phyloP scores from a whole-genome alignment of 192 early-diverging fungal species.

The Coemansia sp. region DNA sequence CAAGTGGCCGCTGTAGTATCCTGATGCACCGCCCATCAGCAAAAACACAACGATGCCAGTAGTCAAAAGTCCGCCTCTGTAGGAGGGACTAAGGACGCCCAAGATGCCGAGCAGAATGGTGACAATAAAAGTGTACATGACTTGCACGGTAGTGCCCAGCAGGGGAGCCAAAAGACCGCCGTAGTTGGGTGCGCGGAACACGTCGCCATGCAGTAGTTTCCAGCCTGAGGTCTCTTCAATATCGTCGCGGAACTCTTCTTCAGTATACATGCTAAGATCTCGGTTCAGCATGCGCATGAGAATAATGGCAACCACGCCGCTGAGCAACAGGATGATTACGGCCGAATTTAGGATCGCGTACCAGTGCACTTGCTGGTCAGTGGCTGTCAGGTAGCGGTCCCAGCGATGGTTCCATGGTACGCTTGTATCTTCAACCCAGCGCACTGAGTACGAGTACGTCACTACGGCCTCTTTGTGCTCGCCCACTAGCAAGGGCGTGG shows the following conservation, averaged over 20 bases:
- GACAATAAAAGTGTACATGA: slow-evolving; percentile 60
- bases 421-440: slow-evolving; percentile 63
- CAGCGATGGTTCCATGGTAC: slow-evolving; percentile 64
- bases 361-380: slow-evolving; percentile 64
- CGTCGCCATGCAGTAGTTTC: slow-evolving; percentile 79
- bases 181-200: slow-evolving; percentile 69
- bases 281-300: slow-evolving; percentile 68
- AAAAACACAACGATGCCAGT: slow-evolving; percentile 61
- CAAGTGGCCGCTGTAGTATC: slow-evolving; percentile 73
- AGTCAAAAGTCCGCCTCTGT: slow-evolving; percentile 65
- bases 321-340: slow-evolving; percentile 66
- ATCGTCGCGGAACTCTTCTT: slow-evolving; percentile 59
- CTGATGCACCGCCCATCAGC: slow-evolving; percentile 59
- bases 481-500: slow-evolving; percentile 27
- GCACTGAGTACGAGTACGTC: slow-evolving; percentile 73
- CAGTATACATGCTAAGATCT: slow-evolving; percentile 60
- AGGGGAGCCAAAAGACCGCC: slow-evolving; percentile 70
- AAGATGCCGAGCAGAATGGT: slow-evolving; percentile 62
- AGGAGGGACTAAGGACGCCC: slow-evolving; percentile 66
- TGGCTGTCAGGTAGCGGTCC: slow-evolving; percentile 63
- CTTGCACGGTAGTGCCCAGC: slow-evolving; percentile 74
- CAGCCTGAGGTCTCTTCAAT: slow-evolving; percentile 74
- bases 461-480: slow-evolving; percentile 38
- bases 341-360: slow-evolving; percentile 73
- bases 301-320: slow-evolving; percentile 69